Conservation (phyloP, 31 red algal species). For the Pterothamnion heteromorphum region DNA sequence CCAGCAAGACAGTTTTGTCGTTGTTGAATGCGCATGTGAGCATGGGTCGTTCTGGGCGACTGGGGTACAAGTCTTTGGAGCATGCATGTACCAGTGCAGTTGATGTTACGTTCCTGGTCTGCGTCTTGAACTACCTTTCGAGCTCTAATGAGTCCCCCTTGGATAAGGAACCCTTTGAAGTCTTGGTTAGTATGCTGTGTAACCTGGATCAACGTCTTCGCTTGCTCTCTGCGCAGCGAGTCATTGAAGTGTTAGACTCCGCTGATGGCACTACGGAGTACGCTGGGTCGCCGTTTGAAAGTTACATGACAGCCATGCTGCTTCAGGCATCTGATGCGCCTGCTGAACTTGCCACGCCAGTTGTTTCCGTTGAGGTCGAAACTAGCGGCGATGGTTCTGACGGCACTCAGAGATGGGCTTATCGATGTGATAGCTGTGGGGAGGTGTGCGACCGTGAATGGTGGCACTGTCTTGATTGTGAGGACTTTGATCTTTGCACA, state of each 20-base stretch:
- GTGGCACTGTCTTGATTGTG: slow-evolving; percentile 77
- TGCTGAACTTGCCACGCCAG: neutral
- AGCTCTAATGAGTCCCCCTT: neutral
- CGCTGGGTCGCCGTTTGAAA: slow-evolving; percentile 52
- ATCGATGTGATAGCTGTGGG: slow-evolving; percentile 73
- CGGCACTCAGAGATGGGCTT: slow-evolving; percentile 61
- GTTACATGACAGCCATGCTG: slow-evolving; percentile 18
- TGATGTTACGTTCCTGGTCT: slow-evolving; percentile 44
- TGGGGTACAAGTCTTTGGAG: slow-evolving; percentile 46
- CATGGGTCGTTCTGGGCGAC: slow-evolving; percentile 39
- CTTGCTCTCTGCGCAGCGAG: slow-evolving; percentile 51
- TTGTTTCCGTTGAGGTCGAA: neutral
- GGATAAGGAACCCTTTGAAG: neutral
- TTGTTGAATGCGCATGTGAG: slow-evolving; percentile 31
- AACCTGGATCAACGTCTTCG: slow-evolving; percentile 56
- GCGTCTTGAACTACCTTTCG: neutral
- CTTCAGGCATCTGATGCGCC: neutral
- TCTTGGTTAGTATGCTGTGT: slow-evolving; percentile 46
- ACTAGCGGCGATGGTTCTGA: slow-evolving; percentile 44
- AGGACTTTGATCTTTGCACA: slow-evolving; percentile 81
- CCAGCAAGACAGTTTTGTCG: neutral
- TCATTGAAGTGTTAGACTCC: slow-evolving; percentile 58
- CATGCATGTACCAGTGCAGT: slow-evolving; percentile 28
- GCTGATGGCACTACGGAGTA: neutral
- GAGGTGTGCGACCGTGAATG: slow-evolving; percentile 69